These are phyloP conservation scores for Cadophora sp. DNA, from an alignment of 2,329 filamentous ascomycete species.

Conservation along the genomic window DNA sequence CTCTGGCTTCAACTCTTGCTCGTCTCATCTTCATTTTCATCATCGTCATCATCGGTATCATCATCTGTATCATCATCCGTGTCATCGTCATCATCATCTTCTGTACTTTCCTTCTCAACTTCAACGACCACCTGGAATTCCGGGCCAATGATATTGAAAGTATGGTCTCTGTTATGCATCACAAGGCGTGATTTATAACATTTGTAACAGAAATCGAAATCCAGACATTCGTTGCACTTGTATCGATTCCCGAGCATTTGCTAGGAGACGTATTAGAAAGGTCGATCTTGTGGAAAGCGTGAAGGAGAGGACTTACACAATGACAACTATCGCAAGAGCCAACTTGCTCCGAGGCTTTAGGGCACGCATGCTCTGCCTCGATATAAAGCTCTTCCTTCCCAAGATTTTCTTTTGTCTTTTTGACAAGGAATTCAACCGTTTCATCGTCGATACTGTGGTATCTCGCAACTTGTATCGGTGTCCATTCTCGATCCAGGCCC, in stretches of 20 bases:
- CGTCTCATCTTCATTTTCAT: background rate
- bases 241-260: constrained; percentile 85
- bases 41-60: constrained; percentile 17
- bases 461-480: constrained; percentile 28
- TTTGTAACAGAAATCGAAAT: constrained; percentile 91
- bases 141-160: constrained; percentile 7
- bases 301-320: background rate
- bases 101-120: constrained; percentile 1
- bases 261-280: constrained; percentile 9
- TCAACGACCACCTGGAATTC: background rate
- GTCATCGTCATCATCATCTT: constrained; percentile 72
- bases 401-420: constrained; percentile 26
- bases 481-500: constrained; percentile 26
- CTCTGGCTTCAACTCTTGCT: background rate
- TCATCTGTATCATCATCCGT: constrained; percentile 14
- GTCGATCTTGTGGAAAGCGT: background rate
- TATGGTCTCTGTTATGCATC: constrained; percentile 9
- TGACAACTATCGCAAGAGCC: constrained; percentile 15
- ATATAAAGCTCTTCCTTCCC: constrained; percentile 16
- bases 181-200: constrained; percentile 69
- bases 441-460: constrained; percentile 22
- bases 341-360: constrained; percentile 1
- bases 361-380: background rate
- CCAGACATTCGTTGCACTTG: constrained; percentile 89
- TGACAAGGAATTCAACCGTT: constrained; percentile 13